Evolutionary conservation across 495 filamentous ascomycete species (phyloP), one percentile per base, ranked within the genome.

Genomic region (Bombardia bombarda): DNA sequence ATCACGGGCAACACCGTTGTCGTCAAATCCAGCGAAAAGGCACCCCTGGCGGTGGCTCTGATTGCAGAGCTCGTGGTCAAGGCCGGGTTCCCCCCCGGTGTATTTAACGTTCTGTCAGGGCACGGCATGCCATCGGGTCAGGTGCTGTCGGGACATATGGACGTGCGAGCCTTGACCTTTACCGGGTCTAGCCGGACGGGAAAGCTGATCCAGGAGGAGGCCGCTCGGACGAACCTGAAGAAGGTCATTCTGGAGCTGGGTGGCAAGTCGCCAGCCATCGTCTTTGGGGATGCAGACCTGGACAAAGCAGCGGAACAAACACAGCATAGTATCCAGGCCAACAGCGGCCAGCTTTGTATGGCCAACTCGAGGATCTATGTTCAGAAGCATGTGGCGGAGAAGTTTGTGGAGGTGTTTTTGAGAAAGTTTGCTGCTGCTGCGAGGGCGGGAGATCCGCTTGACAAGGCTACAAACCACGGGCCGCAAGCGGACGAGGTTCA

Each of bases 21-120:
- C 2, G 58, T 96, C 37, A 96, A 96, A 62, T 76, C 87, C 6
- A 86, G 87, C 1, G 90, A 96, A 60, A 89, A 96, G 60, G 93
- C 88, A 1, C 90, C 90, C 0, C 69, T 96, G 23, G 85, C 84
- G 9, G 83, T 86, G 42, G 72, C 61, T 21, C 43, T 58, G 46
- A 45, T 82, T 1, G 75, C 69, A 0, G 56, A 63, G 24, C 60
- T 80, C 3, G 64, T 79, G 38, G 43, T 67, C 22, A 60, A 74
- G 32, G 78, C 78, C 1, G 78, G 77, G 0, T 65, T 84, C 25
- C 80, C 78, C 0, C 63, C 72, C 0, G 79, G 78, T 0, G 72
- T 78, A 3, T 61, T 83, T 24, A 74, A 74, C 48, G 68, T 82
- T 19, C 41, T 82, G 4, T 67, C 65, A n/a, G 78, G 79, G 3